Base-by-base conservation (phyloP, 768 basidiomycete species). In the Tricholoma saponaceum region DNA sequence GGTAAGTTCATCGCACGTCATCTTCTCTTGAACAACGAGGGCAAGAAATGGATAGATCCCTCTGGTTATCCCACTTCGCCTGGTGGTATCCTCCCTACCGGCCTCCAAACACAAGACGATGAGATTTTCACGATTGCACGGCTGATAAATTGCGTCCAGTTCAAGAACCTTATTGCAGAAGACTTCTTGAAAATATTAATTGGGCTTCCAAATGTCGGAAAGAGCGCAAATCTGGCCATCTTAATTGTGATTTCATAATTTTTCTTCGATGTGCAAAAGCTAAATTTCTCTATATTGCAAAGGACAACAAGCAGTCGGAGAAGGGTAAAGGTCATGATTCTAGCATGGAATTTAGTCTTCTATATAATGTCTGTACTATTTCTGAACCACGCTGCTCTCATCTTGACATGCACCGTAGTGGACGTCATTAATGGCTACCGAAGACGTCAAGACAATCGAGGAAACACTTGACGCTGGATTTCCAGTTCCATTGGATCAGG, bases 121-220 rank as follows among this genome's bases (percentile, higher is more conserved):
- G 60, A 66, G 22, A 68, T 70, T n/a, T 70, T 68, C 56, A 23
- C 64, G 20, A 60, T 58, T 13, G 69, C 69, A 4, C 65, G 64
- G 8, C 33, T 56, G 20, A 66, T 70, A 23, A 70, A 67, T 32
- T 68, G 66, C 32, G 60, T 58, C 5, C 64, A 68, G 32, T 68
- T 70, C 56, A 62, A 62, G 57, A 68, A 70, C 49, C 54, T 67
- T 20, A 51, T 70, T 14, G 51, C 56, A 25, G 65, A 61, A 51
- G 69, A 70, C 30, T 62, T 70, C 23, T n/a, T 70, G 28, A 69
- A 66, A 43, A 60, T 64, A 9, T 53, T 70, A n/a, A 23, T 64
- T n/a, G 69, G 69, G 14, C 37, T 67, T 16, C 35, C 66, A 5
- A 37, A 46, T 13, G 60, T 61, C 32, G 65, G 64, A 25, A 56